Evolutionary conservation across 352 stramenopile genomes (phyloP), one percentile per base, ranked within the genome.

Genomic region (Globisporangium okanoganense): DNA sequence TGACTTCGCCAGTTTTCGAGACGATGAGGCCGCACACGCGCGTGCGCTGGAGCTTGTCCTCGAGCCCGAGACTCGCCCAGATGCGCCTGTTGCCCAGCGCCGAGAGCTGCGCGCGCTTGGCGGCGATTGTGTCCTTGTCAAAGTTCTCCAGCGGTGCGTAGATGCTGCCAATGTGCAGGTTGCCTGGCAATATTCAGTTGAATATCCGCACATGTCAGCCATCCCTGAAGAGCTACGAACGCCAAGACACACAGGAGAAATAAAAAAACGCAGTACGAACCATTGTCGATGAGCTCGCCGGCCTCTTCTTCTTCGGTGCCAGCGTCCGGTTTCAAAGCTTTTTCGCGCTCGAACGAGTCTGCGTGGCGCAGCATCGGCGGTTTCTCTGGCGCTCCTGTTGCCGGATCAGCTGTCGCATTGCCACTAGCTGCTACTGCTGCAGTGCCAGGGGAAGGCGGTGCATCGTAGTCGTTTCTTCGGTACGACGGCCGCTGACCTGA

Each of bases 31-130:
- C 85, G 45, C 72, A 87, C 13, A 67, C 50, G 3, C 80, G 78
- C 16, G 75, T 76, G 5, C 79, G 73, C 48, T 83, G 76, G 3
- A 69, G 64, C 57, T 92, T 91, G 58, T 94, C 85, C 62, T 93
- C 79, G 5, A 95, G 64, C n/a, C 85, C 85, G 12, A 95, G 73
- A 53, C 82, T 95, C 44, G 85, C 80, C 85, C 85, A 95, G 41
- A 95, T 92, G 20, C 85, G 79, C 13, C 82, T 81, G 36, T 93
- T 95, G 33, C 78, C 82, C 4, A 92, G 67, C 31, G 79, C 81
- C 33, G 79, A 69, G 7, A 95, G 69, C 58, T 93, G 81, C 12
- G 83, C 81, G 18, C 85, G 83, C 54, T 94, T 94, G 16, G 80
- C 80, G n/a, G 85, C 82, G 25, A 94, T 79, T 8, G 83, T 78